Conservation (phyloP, 192 early-diverging fungal species). For the Phlyctochytrium arcticum region DNA sequence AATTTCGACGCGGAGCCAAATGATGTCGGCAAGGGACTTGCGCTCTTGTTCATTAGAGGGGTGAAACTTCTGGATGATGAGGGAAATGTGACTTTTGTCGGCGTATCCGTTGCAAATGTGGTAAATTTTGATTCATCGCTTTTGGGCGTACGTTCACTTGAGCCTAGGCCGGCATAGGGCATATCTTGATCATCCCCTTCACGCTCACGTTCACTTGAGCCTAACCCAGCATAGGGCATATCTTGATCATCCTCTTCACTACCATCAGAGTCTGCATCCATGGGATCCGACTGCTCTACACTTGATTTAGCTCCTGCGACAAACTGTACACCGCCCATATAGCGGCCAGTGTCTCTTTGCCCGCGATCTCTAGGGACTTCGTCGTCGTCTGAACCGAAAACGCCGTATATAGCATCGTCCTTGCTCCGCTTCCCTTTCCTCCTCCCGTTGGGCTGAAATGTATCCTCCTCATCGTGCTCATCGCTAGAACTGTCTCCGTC, state of each 20-base stretch:
- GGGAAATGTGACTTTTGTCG: no score
- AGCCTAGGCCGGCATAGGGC: not conserved
- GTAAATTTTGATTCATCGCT: no score
- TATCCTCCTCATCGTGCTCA: constrained; percentile 29
- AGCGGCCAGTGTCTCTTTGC: not conserved
- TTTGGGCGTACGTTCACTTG: no score
- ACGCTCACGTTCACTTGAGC: not conserved
- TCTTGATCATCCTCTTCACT: constrained; percentile 12
- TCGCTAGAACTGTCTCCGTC: constrained; percentile 27
- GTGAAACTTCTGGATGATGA: no score
- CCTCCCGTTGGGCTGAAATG: constrained; percentile 1
- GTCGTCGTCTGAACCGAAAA: constrained; percentile 50
- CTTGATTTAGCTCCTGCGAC: constrained; percentile 1
- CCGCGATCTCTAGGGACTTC: not conserved
- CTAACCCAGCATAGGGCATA: constrained; percentile 11
- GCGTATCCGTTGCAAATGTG: no score
- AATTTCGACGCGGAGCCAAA: constrained; percentile 3
- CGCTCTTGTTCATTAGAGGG: not conserved
- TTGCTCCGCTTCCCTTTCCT: constrained; percentile 47
- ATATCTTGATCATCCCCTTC: not conserved
- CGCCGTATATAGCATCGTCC: constrained; percentile 57
- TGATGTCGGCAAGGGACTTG: constrained; percentile 1
- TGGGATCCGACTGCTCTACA: no score
- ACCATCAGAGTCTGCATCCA: not conserved
- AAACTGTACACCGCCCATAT: constrained; percentile 9